These are phyloP conservation scores for Pleoardoris graminearum DNA, from an alignment of 2,329 filamentous ascomycete species.

Conservation along the genomic window DNA sequence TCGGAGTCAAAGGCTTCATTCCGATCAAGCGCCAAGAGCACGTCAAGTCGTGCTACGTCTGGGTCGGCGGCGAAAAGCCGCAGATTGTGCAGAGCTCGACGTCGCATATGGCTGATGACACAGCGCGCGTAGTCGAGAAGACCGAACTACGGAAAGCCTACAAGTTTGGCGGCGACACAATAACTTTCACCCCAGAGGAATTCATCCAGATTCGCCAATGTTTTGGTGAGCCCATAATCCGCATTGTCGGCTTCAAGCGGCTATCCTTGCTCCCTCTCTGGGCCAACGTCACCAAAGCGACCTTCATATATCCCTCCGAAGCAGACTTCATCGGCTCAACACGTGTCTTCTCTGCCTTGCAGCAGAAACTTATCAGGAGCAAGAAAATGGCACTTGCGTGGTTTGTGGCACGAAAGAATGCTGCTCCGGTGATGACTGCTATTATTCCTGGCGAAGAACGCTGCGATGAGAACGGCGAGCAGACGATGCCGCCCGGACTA, in stretches of 20 bases:
- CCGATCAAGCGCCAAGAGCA: slow-evolving; percentile 82
- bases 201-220: slow-evolving; percentile 70
- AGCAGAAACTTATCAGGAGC: slow-evolving; percentile 79
- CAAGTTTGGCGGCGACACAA: slow-evolving; percentile 90
- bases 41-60: slow-evolving; percentile 83
- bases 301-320: slow-evolving; percentile 93
- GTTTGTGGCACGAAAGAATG: slow-evolving; percentile 83
- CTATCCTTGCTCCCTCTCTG: slow-evolving; percentile 73
- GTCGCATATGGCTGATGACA: slow-evolving; percentile 76
- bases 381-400: slow-evolving; percentile 85
- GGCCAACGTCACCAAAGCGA: slow-evolving; percentile 83
- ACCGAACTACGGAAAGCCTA: slow-evolving; percentile 86
- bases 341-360: slow-evolving; percentile 86
- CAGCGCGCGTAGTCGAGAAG: slow-evolving; percentile 75
- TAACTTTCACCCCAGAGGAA: slow-evolving; percentile 85
- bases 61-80: slow-evolving; percentile 80
- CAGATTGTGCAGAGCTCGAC: slow-evolving; percentile 79
- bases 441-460: slow-evolving; percentile 75
- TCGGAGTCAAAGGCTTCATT: slow-evolving; percentile 93
- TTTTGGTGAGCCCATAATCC: slow-evolving; percentile 80
- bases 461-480: slow-evolving; percentile 65
- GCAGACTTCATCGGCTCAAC: slow-evolving; percentile 88
- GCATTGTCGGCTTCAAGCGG: slow-evolving; percentile 93
- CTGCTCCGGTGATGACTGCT: slow-evolving; percentile 77
- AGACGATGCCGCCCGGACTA: slow-evolving; percentile 77